Evolutionary conservation across 2,329 filamentous ascomycete genomes (phyloP).

Genomic region (Blastomyces silverae): DNA sequence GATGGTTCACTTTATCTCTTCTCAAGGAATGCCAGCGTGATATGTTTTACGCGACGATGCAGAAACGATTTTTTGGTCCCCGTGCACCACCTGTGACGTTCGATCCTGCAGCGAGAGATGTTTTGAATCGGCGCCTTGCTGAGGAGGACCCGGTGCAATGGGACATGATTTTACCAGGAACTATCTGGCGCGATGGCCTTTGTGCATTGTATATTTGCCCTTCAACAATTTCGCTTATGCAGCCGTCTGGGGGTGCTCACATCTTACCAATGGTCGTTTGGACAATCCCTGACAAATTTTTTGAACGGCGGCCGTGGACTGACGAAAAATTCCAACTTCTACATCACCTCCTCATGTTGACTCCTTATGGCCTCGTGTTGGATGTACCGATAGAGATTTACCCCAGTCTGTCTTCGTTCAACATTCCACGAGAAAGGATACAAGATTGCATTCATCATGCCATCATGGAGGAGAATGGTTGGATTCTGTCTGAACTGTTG

Average conservation of each 20-base stretch:
- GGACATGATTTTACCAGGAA: not conserved
- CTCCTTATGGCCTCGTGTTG: not conserved
- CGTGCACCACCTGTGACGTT: constrained; percentile 24
- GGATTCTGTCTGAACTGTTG: constrained; percentile 33
- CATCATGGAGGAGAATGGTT: constrained; percentile 30
- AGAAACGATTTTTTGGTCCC: constrained; percentile 29
- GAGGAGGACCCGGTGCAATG: not conserved
- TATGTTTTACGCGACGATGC: constrained; percentile 32
- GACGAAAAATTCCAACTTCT: constrained; percentile 30
- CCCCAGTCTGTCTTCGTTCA: not conserved
- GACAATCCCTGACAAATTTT: constrained; percentile 28
- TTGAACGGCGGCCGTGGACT: constrained; percentile 29
- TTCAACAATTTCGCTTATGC: not conserved
- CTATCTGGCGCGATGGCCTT: not conserved
- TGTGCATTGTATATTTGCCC: not conserved
- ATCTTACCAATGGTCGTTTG: constrained; percentile 4
- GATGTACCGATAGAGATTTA: not conserved
- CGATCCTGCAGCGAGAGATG: constrained; percentile 20
- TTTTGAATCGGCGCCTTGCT: not conserved
- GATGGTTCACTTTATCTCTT: constrained; percentile 37
- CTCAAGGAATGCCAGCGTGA: constrained; percentile 32
- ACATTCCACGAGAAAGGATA: constrained; percentile 30
- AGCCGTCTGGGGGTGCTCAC: not conserved
- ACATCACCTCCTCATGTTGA: constrained; percentile 31
- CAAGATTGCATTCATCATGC: constrained; percentile 39